Evolutionary conservation across 225 moss, liverwort and hornwort species (phyloP), one percentile per base, ranked within the genome.

Genomic region (Sphagnum tenellum): DNA sequence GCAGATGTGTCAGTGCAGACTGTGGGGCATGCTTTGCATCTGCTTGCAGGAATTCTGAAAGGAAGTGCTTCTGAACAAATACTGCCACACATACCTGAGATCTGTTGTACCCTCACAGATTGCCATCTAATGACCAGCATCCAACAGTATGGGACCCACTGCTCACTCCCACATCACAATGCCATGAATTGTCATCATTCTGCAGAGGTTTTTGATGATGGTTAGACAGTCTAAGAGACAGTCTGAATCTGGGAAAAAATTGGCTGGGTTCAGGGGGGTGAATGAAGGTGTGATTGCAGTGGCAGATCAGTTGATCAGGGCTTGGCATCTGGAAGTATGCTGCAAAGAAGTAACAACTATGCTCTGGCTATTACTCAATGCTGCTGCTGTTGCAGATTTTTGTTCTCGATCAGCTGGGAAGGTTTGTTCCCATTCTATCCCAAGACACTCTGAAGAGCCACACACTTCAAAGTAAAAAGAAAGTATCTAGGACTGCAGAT

Each of bases 111-210:
- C 4, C 86, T 96, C n/a, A 89, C 84, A 1, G 72, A 85, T 57
- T 78, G 86, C 6, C 88, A 96, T 69, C 80, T 96, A 67, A 79
- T 90, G 69, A 92, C 85, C 44, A 89, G 89, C 75, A 89, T 96
- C 70, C 89, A 96, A 67, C 71, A 76, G 95, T 95, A 86, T 12
- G 64, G 59, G 62, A 49, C n/a, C 64, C 61, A 29, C 29, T 29
- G n/a, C 29, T 29, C 29, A 29, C 29, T 29, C 29, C 29, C 29
- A 29, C 29, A 29, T 29, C 29, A 29, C 29, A 29, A 1, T 29
- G 29, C 29, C 29, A 29, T 29, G 29, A 29, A 29, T 29, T 29
- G 29, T 29, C 29, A 29, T 29, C 29, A 29, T 29, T 29, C 29
- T 29, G 29, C 29, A 29, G 29, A 29, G 29, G 29, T 29, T 29